Base-by-base conservation (phyloP, 2,329 filamentous ascomycete species). In the Apiospora arundinis region DNA sequence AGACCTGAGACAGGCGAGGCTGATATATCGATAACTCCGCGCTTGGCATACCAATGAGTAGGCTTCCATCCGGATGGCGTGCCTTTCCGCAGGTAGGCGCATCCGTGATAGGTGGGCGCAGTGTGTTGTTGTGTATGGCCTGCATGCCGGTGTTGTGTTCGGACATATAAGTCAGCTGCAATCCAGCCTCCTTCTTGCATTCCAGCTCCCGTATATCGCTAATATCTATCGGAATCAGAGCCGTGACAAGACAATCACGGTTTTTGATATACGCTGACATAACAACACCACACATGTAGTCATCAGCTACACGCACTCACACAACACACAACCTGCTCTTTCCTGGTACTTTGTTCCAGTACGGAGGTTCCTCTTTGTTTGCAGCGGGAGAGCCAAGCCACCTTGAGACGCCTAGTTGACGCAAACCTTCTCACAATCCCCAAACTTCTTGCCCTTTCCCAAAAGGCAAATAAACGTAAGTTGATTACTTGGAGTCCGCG, bases 391-490 rank as follows among this genome's bases (percentile, higher is more conserved):
- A 63, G 32, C 56, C 32, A 40, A 63, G 56, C 56, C 18, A n/a
- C 56, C 21, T 63, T 63, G 21, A 32, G 56, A 63, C 52, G 37
- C 21, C 56, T 40, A 28, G 56, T 4, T 40, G 32, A 40, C 56
- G 56, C 56, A 63, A 63, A 63, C 56, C 56, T 63, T 63, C 56
- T 40, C 56, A 63, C 56, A 40, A 21, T n/a, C 18, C 16, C 56
- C 56, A 63, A 63, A n/a, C 56, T 40, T 40, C n/a, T 63, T 63
- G 52, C 37, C n/a, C 52, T 32, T 56, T 37, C 28, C 28, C 28
- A 8, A 37, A 16, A 63, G 52, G 52, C 56, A 63, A 63, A 63
- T 63, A 40, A 63, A 40, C 32, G 28, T 63, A 63, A n/a, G 56
- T 63, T 63, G 56, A 63, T 63, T 63, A 63, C 56, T 40, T 12